These are phyloP conservation scores for Suhomyces pyralidae DNA, from an alignment of 805 yeast genomes.

Conservation along the genomic window DNA sequence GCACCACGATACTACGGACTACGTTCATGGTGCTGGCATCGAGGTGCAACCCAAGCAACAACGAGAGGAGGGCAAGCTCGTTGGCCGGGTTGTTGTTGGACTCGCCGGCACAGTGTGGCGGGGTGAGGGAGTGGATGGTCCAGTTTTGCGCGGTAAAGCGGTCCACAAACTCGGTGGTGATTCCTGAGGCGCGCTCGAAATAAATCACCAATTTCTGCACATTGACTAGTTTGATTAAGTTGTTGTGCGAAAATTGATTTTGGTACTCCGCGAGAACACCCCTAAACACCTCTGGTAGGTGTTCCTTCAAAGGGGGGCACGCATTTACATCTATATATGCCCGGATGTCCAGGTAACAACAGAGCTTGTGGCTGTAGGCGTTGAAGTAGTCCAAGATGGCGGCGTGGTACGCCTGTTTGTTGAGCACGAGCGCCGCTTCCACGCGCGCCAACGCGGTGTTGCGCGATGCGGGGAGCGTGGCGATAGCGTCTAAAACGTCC, in stretches of 20 bases:
- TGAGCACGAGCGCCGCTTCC: not conserved
- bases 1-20: slow-evolving; percentile 44
- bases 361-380: not conserved
- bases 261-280: not conserved
- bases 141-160: slow-evolving; percentile 7
- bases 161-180: not conserved
- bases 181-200: slow-evolving; percentile 6
- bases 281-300: not conserved
- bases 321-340: not conserved
- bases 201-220: slow-evolving; percentile 47
- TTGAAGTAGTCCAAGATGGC: not conserved
- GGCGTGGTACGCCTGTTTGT: not conserved
- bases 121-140: slow-evolving; percentile 27
- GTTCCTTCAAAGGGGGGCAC: not conserved
- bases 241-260: not conserved
- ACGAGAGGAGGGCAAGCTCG: slow-evolving; percentile 59
- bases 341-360: not conserved
- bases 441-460: not conserved
- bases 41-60: slow-evolving; percentile 20
- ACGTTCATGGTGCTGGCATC: slow-evolving; percentile 23
- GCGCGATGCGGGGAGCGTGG: not conserved
- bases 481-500: not conserved
- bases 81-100: slow-evolving; percentile 71
- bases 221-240: slow-evolving; percentile 28
- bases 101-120: slow-evolving; percentile 35